Conservation (phyloP, 2,329 filamentous ascomycete species). For the Fusarium dimerum region DNA sequence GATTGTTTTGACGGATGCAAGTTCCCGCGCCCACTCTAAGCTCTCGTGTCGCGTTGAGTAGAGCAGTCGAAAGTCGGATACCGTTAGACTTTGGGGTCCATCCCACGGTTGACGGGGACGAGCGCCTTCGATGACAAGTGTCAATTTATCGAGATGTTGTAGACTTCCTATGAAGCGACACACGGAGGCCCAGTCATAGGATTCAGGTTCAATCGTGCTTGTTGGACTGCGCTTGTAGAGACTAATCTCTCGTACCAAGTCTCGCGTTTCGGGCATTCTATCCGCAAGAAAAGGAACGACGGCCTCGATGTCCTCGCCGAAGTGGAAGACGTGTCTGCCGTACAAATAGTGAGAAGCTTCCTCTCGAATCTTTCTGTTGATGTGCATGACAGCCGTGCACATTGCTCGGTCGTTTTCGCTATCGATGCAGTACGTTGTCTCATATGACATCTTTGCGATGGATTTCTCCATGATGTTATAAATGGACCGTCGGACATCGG, state of each 20-base stretch:
- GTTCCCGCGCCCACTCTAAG: constrained; percentile 59
- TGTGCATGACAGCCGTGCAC: constrained; percentile 48
- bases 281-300: constrained; percentile 61
- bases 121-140: constrained; percentile 57
- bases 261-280: constrained; percentile 49
- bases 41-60: constrained; percentile 47
- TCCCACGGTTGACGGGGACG: constrained; percentile 53
- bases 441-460: constrained; percentile 41
- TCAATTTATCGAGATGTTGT: constrained; percentile 43
- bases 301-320: constrained; percentile 61
- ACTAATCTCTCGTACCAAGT: constrained; percentile 49
- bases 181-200: constrained; percentile 55
- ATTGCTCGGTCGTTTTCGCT: constrained; percentile 29
- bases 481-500: constrained; percentile 30
- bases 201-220: constrained; percentile 35
- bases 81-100: constrained; percentile 44
- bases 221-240: constrained; percentile 57
- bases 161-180: constrained; percentile 48
- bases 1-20: constrained; percentile 52
- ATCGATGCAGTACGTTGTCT: constrained; percentile 54
- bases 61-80: constrained; percentile 49
- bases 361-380: constrained; percentile 49
- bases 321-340: constrained; percentile 57
- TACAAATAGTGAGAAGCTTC: constrained; percentile 61
- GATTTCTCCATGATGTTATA: constrained; percentile 45